phyloP scores from a whole-genome alignment of 768 basidiomycete species.

The Fomitopsis serialis region DNA sequence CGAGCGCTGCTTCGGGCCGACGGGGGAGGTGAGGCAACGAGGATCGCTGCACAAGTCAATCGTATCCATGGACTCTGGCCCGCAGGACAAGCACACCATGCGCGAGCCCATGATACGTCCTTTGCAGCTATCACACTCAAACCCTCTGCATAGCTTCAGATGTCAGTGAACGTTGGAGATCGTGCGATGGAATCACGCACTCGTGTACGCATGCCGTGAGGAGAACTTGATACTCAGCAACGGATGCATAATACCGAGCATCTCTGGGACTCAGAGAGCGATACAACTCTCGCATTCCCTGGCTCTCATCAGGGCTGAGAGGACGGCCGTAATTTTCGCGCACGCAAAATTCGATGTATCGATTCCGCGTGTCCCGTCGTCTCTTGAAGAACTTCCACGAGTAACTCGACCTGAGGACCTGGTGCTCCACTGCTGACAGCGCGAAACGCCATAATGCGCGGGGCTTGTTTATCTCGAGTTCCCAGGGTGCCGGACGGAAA shows the following conservation, averaged over 20 bases:
- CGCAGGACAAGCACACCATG: constrained; percentile 28
- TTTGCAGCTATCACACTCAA: constrained; percentile 11
- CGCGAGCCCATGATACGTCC: constrained; percentile 23
- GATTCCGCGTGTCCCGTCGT: constrained; percentile 22
- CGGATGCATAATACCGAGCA: constrained; percentile 18
- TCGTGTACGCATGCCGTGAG: constrained; percentile 17
- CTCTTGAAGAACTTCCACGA: constrained; percentile 28
- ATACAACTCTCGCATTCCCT: constrained; percentile 11
- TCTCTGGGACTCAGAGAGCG: constrained; percentile 19
- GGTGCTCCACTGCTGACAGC: constrained; percentile 15
- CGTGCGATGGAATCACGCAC: constrained; percentile 11
- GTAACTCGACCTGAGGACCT: constrained; percentile 20
- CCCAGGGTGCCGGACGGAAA: constrained; percentile 22
- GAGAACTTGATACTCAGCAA: constrained; percentile 14
- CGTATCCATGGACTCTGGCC: constrained; percentile 10
- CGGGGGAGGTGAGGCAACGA: constrained; percentile 14
- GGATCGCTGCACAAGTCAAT: constrained; percentile 26
- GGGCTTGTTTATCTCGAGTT: constrained; percentile 19
- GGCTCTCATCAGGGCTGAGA: constrained; percentile 11
- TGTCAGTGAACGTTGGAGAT: not conserved
- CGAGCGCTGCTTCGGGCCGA: constrained; percentile 5
- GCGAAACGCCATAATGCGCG: constrained; percentile 30
- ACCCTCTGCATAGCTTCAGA: not conserved
- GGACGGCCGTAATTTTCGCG: constrained; percentile 15
- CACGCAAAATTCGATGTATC: constrained; percentile 24